phyloP scores from a whole-genome alignment of 148 eudicot species.

The Silene uniflora region DNA sequence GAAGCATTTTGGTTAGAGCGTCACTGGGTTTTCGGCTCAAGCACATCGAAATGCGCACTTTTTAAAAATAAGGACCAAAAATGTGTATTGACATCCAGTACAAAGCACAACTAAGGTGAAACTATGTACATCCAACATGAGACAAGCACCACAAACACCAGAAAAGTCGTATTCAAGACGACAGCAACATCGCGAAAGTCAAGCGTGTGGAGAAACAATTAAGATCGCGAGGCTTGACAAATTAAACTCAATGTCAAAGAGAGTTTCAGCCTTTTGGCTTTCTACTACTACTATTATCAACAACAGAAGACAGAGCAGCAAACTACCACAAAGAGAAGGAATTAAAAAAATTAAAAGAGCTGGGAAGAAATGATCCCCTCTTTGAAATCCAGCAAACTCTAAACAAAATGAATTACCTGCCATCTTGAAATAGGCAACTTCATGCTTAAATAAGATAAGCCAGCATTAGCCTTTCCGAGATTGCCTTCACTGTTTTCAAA shows the following conservation, averaged over 20 bases:
- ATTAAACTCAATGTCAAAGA: not conserved
- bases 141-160: not conserved
- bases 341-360: not conserved
- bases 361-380: not conserved
- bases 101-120: not conserved
- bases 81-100: not conserved
- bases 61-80: too few relatives aligned
- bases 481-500: conserved; percentile 99
- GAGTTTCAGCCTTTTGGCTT: not conserved
- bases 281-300: not conserved
- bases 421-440: conserved; percentile 91
- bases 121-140: not conserved
- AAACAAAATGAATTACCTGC: conserved; percentile 54
- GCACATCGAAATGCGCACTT: too few relatives aligned
- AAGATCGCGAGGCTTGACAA: not conserved
- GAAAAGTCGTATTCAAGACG: not conserved
- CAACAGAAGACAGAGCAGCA: not conserved
- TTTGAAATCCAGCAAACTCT: not conserved
- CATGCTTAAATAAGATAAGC: conserved; percentile 58
- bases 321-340: not conserved
- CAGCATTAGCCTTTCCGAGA: conserved; percentile 82
- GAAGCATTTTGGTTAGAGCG: too few relatives aligned
- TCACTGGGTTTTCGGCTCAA: too few relatives aligned
- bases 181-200: not conserved
- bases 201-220: not conserved